Percentiles rank a stretch among this genome's conserved stretches.
phyloP scores from a whole-genome alignment of 495 filamentous ascomycete genomes.

The Tuber calosporum region DNA sequence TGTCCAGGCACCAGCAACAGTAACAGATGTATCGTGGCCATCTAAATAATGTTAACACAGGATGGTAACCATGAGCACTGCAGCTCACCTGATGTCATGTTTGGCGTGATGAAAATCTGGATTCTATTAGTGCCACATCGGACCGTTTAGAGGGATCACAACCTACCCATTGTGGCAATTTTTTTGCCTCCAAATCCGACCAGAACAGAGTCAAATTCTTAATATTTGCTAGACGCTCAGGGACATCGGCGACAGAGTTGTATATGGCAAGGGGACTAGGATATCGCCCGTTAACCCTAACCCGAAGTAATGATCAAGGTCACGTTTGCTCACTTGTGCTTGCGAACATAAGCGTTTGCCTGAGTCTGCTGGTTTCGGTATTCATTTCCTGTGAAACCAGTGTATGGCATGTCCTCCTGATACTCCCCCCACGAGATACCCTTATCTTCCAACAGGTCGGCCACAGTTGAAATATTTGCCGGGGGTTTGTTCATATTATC shows the following conservation, averaged over 20 bases:
- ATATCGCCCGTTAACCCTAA: not conserved
- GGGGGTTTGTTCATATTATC: slow-evolving; percentile 51
- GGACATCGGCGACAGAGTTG: slow-evolving; percentile 52
- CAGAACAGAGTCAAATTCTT: slow-evolving; percentile 62
- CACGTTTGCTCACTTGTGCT: slow-evolving; percentile 54
- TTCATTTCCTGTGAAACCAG: slow-evolving; percentile 57
- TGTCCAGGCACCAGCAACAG: slow-evolving; percentile 54
- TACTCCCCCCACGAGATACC: slow-evolving; percentile 64
- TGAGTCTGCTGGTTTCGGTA: slow-evolving; percentile 51
- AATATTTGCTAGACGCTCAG: slow-evolving; percentile 53
- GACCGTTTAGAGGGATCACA: not conserved
- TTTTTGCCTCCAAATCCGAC: slow-evolving; percentile 52
- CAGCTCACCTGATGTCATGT: slow-evolving; percentile 54
- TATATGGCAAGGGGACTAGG: slow-evolving; percentile 52
- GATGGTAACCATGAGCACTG: not conserved
- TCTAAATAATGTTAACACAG: slow-evolving; percentile 43
- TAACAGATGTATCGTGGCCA: slow-evolving; percentile 62
- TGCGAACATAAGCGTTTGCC: slow-evolving; percentile 64
- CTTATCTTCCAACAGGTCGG: slow-evolving; percentile 62
- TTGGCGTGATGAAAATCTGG: slow-evolving; percentile 62
- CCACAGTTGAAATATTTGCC: slow-evolving; percentile 59
- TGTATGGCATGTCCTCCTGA: slow-evolving; percentile 61
- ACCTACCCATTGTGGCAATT: slow-evolving; percentile 56
- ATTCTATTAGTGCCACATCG: not conserved
- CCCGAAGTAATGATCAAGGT: not conserved